Conservation (phyloP, 768 basidiomycete species). For the Sarcodon aspratus region DNA sequence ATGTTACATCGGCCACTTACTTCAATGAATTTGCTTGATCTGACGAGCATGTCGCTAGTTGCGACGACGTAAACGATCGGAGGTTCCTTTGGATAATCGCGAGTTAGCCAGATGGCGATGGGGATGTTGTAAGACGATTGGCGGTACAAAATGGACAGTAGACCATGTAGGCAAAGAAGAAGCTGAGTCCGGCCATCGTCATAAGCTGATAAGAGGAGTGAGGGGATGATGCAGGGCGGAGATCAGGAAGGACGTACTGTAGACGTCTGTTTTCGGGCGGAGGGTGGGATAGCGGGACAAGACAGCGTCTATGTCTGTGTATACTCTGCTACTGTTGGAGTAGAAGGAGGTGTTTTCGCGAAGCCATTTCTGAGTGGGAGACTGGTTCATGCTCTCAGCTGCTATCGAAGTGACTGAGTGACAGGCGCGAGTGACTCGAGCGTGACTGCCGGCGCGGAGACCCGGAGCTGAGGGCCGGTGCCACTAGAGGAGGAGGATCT, state of each 20-base stretch:
- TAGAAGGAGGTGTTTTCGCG: slow-evolving; percentile 53
- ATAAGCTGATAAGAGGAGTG: slow-evolving; percentile 44
- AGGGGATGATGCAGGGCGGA: slow-evolving; percentile 8
- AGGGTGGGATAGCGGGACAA: slow-evolving; percentile 45
- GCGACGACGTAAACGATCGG: slow-evolving; percentile 91
- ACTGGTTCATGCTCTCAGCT: slow-evolving; percentile 19
- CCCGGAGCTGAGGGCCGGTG: slow-evolving; percentile 1
- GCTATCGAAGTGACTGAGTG: background rate
- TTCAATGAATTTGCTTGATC: slow-evolving; percentile 65
- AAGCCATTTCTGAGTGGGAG: slow-evolving; percentile 47
- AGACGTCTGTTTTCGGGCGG: slow-evolving; percentile 72
- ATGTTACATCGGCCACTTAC: slow-evolving; percentile 64
- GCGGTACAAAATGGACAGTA: slow-evolving; percentile 79
- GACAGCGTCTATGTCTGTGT: slow-evolving; percentile 48
- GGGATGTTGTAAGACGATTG: slow-evolving; percentile 86
- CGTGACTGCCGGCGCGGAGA: slow-evolving; percentile 7
- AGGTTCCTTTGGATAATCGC: slow-evolving; percentile 71
- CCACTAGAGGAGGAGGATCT: background rate
- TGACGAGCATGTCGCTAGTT: slow-evolving; percentile 82
- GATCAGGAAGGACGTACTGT: slow-evolving; percentile 34
- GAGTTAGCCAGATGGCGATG: slow-evolving; percentile 76
- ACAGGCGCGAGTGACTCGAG: background rate
- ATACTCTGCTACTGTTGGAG: slow-evolving; percentile 40
- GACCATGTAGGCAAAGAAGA: slow-evolving; percentile 82
- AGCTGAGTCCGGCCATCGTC: slow-evolving; percentile 92